Base-by-base conservation (phyloP, 2,329 filamentous ascomycete genomes). In the Nemania sp. region DNA sequence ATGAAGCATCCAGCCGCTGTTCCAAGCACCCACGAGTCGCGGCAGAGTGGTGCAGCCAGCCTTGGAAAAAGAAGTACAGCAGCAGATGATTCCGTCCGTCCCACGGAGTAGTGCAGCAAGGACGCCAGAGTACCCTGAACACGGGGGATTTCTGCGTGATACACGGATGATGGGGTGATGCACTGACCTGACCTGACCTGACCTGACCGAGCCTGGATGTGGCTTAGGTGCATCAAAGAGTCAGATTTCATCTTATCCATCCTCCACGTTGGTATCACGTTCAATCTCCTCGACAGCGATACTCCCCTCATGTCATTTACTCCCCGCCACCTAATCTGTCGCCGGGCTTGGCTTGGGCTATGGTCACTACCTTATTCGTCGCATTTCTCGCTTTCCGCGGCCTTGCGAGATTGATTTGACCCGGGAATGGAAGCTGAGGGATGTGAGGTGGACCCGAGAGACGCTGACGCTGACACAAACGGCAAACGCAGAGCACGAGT, bases 401-500 rank as follows among this genome's bases (percentile, higher is more conserved):
- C 9, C 17, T 20, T 13, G 10, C 25, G 25, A 29, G 25, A 29
- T 29, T 3, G 25, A 29, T n/a, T n/a, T n/a, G n/a, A n/a, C n/a
- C 25, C 25, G 4, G 25, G 25, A 7, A 37, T 43, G 34, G 51
- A 45, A 48, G 42, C 45, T 45, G 37, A 13, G 51, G 51, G 57
- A 15, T 35, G 21, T 20, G 35, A 59, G 12, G 53, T 43, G 49
- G 11, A 39, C 35, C 35, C 42, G 20, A 34, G 34, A 37, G 45
- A 51, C n/a, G n/a, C n/a, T n/a, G 56, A 34, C 54, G 40, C 29
- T 35, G 54, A 58, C 46, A 40, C 52, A 52, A 50, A 50, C 37
- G 50, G 46, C 52, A 51, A 50, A 54, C 37, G 50, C 51, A 25
- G 51, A 61, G 61, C 25, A 29, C 21, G 51, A n/a, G n/a, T 54